A percentile compares a stretch with the other conserved stretches of the same genome.
Conservation (phyloP, 129 eudicot species). For the Saussurea involucrata region DNA sequence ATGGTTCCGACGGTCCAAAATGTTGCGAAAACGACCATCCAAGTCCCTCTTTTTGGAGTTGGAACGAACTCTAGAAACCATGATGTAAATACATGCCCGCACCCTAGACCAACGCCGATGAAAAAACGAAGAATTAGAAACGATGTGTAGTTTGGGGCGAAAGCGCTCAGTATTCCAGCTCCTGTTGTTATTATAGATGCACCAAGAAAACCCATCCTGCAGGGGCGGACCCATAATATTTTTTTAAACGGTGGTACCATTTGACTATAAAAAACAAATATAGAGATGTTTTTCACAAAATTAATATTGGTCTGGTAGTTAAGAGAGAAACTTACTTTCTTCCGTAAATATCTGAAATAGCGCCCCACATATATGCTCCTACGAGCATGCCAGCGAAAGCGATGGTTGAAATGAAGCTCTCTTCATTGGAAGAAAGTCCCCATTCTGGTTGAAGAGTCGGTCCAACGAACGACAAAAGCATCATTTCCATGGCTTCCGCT, state of each 20-base stretch:
- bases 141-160: constrained; percentile 44
- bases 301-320: no score
- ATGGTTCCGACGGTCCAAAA: constrained; percentile 70
- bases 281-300: no score
- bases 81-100: constrained; percentile 48
- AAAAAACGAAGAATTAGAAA: constrained; percentile 44
- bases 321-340: constrained; percentile 31
- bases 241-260: no score
- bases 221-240: no score
- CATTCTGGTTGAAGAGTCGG: constrained; percentile 53
- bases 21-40: constrained; percentile 65
- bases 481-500: constrained; percentile 65
- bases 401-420: constrained; percentile 53
- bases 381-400: constrained; percentile 63
- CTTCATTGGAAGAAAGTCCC: constrained; percentile 49
- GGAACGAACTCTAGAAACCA: constrained; percentile 77
- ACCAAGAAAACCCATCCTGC: constrained; percentile 58
- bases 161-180: constrained; percentile 61
- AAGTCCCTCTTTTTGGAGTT: constrained; percentile 52
- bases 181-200: constrained; percentile 35
- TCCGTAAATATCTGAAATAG: constrained; percentile 50
- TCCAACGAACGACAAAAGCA: constrained; percentile 63
- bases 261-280: no score
- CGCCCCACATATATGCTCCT: constrained; percentile 58
- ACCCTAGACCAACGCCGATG: constrained; percentile 58